These are phyloP conservation scores for Cryphonectria carpinicola DNA, from an alignment of 2,329 filamentous ascomycete species.

Conservation along the genomic window DNA sequence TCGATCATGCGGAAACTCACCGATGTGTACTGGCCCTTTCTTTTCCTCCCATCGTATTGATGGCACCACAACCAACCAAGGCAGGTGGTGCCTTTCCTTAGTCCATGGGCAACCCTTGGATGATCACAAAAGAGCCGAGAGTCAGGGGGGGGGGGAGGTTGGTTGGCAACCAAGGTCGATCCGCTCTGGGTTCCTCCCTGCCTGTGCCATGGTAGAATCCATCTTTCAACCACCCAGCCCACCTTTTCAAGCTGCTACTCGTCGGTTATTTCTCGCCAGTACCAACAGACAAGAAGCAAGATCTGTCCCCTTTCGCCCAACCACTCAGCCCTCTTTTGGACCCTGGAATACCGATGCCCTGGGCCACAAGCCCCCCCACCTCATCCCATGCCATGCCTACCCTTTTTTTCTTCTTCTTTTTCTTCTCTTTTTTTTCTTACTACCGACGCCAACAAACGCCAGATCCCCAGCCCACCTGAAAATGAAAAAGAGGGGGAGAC, in stretches of 20 bases:
- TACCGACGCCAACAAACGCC: not conserved
- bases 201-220: not conserved
- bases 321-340: not conserved
- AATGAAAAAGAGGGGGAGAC: not conserved
- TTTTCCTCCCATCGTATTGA: not conserved
- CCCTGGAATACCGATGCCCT: not conserved
- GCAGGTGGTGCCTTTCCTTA: not conserved
- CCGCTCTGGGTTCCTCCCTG: not conserved
- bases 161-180: not conserved
- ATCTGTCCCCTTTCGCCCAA: not conserved
- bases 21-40: not conserved
- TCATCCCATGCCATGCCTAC: not conserved
- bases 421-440: not conserved
- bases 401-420: not conserved
- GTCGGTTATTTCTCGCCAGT: not conserved
- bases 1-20: not conserved
- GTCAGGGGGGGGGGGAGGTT: not conserved
- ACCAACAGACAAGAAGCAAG: no score
- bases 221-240: constrained; percentile 1
- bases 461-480: not conserved
- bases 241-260: not conserved
- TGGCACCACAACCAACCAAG: not conserved
- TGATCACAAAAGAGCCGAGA: not conserved
- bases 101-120: not conserved
- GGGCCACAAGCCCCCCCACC: not conserved